These are phyloP conservation scores for Populus hybrid DNA, from an alignment of 441 rosid genomes.

Conservation along the genomic window DNA sequence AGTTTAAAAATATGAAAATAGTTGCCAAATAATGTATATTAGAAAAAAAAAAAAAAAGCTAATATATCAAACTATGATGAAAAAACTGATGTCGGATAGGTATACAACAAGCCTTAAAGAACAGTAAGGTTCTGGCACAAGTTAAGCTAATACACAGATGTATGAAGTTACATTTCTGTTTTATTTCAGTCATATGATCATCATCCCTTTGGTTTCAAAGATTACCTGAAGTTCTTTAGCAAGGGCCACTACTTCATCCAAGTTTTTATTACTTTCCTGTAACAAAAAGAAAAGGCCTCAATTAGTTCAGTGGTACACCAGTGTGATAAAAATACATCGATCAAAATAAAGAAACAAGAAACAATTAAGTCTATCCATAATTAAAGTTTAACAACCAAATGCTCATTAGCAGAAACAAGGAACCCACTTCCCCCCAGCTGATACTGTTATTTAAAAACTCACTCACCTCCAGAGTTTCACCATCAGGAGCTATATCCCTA, in stretches of 20 bases:
- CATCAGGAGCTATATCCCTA: constrained; percentile 94
- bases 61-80: no score
- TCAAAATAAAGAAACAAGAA: neutral
- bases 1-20: no score
- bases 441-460: neutral
- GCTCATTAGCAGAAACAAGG: neutral
- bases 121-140: no score
- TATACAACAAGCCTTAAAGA: no score
- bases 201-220: neutral
- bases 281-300: constrained; percentile 5
- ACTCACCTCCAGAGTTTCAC: constrained; percentile 67
- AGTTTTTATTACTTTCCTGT: constrained; percentile 83
- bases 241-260: constrained; percentile 91
- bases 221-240: constrained; percentile 88
- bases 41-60: no score
- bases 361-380: neutral
- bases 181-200: neutral
- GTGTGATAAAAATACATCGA: neutral
- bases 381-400: neutral
- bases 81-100: no score
- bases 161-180: neutral
- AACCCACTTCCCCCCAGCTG: neutral
- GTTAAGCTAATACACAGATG: neutral
- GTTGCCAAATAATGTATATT: no score
- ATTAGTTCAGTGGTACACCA: neutral